These are phyloP conservation scores for Trichoderma lentiforme DNA, from an alignment of 2,329 filamentous ascomycete genomes.

Conservation along the genomic window DNA sequence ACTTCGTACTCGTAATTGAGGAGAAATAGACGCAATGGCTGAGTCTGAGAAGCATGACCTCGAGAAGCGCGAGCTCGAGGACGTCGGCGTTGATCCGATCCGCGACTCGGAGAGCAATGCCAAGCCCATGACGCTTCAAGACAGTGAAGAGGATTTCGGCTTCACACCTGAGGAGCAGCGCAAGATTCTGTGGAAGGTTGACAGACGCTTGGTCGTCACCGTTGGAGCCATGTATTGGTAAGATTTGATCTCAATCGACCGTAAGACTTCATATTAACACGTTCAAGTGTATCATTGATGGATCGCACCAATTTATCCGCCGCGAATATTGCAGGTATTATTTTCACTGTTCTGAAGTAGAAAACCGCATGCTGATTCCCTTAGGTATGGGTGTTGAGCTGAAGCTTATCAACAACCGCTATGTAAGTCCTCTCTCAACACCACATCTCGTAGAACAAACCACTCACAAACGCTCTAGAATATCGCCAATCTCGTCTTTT, in stretches of 20 bases:
- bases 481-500: constrained; percentile 71
- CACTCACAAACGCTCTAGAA: constrained; percentile 36
- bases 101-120: constrained; percentile 29
- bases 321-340: constrained; percentile 68
- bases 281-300: constrained; percentile 62
- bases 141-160: constrained; percentile 33
- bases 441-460: neutral
- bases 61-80: constrained; percentile 24
- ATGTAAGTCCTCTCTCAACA: constrained; percentile 33
- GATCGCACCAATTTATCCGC: constrained; percentile 74
- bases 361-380: neutral
- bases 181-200: constrained; percentile 66
- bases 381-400: neutral
- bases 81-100: constrained; percentile 24
- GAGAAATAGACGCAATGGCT: constrained; percentile 24
- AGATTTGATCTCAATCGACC: neutral
- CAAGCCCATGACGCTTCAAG: constrained; percentile 46
- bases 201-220: constrained; percentile 60
- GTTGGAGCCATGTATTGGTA: constrained; percentile 65
- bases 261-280: neutral
- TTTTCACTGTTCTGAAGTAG: constrained; percentile 30
- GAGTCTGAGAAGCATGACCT: constrained; percentile 26
- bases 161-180: constrained; percentile 62
- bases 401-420: constrained; percentile 43
- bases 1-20: too few relatives aligned